Base-by-base conservation (phyloP, 179 eudicot genomes). In the Monotropa hypopitys region DNA sequence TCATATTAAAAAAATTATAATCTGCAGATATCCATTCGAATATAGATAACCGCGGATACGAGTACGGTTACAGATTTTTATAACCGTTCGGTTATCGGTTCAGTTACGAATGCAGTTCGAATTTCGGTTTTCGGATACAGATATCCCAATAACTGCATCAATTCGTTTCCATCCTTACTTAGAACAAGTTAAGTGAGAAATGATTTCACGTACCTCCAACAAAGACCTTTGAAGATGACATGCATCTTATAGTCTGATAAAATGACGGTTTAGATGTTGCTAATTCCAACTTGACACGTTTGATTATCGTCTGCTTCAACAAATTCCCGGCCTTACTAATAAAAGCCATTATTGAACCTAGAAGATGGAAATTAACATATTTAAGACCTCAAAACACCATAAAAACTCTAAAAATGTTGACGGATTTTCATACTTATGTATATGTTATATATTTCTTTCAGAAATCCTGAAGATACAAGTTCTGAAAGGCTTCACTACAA, bases 301-400 rank as follows among this genome's bases (percentile, higher is more conserved):
- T 70, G 54, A n/a, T 70, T 43, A 70, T 47, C 13, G 73, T 70
- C 54, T 45, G 73, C 54, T 70, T 70, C 30, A 70, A 47, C 54
- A 70, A 10, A 45, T 26, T 45, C 54, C 73, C n/a, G 4, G 45
- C 16, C 50, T 45, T 70, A 4, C 35, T 5, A 23, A 70, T 54
- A 70, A 70, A 70, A 70, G 73, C 73, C 73, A 70, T 70, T 70
- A 9, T 45, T 43, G 73, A 26, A 70, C 73, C 73, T 70, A 26
- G 21, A 65, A 70, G 45, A 23, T 0, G 18, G 54, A 11, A 70
- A 70, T 70, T 4, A 7, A 13, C 73, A 70, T 43, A 43, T 70
- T 12, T 12, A 70, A 43, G 10, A 4, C 18, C 53, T 20, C 50
- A 45, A 23, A 70, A 45, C 21, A 23, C 13, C 15, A 5, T 4